Evolutionary conservation across 805 yeast species (phyloP).

Genomic region (Starmerella khaoyaiensis): DNA sequence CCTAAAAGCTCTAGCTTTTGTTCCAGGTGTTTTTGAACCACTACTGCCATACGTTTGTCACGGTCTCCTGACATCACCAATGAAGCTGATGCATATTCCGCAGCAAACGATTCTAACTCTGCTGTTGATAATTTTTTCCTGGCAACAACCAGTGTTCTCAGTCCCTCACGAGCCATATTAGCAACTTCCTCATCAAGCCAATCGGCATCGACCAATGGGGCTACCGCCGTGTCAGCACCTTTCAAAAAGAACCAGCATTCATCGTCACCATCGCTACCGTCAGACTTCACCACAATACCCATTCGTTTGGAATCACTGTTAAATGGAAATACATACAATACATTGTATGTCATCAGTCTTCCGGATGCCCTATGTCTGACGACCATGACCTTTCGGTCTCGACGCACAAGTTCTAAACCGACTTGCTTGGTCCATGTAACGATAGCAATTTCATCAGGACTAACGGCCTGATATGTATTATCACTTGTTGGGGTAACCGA

Average conservation of each 20-base stretch:
- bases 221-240: constrained; percentile 96
- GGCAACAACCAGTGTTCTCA: constrained; percentile 90
- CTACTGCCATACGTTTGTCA: constrained; percentile 58
- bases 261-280: constrained; percentile 39
- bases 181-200: constrained; percentile 98
- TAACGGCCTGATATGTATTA: constrained; percentile 85
- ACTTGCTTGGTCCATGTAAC: constrained; percentile 80
- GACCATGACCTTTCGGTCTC: constrained; percentile 70
- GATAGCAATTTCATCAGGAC: constrained; percentile 97
- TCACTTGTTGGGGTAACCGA: constrained; percentile 86
- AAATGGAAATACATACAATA: constrained; percentile 81
- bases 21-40: constrained; percentile 59
- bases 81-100: constrained; percentile 58
- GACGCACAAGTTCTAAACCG: constrained; percentile 63
- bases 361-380: constrained; percentile 51
- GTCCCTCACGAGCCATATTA: constrained; percentile 96
- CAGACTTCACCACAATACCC: constrained; percentile 69
- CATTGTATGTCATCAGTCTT: constrained; percentile 39
- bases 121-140: constrained; percentile 51
- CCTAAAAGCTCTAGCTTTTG: constrained; percentile 76
- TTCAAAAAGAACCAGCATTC: constrained; percentile 79
- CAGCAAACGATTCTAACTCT: constrained; percentile 48
- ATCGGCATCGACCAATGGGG: constrained; percentile 66
- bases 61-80: constrained; percentile 60
- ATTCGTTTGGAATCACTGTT: constrained; percentile 90